phyloP scores from a whole-genome alignment of 2,329 filamentous ascomycete genomes.

The Trichoderma sp. region DNA sequence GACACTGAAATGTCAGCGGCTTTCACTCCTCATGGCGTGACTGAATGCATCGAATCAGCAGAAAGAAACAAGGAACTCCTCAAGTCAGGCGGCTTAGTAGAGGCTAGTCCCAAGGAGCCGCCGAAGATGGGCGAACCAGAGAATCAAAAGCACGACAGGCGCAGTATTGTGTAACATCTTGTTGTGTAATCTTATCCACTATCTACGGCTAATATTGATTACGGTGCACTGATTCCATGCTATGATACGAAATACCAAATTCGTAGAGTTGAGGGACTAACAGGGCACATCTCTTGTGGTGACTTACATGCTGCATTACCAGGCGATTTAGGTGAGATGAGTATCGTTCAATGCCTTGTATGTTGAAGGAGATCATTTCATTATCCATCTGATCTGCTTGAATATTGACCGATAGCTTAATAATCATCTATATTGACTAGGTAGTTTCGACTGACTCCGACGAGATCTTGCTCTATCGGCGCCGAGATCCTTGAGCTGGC shows the following conservation, averaged over 20 bases:
- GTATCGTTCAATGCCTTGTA: not conserved
- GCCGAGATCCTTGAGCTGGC: not conserved
- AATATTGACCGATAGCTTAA: not conserved
- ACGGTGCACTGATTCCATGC: not conserved
- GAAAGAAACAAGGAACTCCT: not conserved
- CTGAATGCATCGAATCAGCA: not conserved
- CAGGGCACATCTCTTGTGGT: not conserved
- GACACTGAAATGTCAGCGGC: conserved; percentile 3
- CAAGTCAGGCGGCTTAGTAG: not conserved
- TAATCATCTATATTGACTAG: not conserved
- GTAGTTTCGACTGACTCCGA: not conserved
- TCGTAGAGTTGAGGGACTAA: not conserved
- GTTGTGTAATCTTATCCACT: not conserved
- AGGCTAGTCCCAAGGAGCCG: not conserved
- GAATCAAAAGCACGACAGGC: not conserved
- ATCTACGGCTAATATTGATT: not conserved
- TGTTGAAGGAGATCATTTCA: not conserved
- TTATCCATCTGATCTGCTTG: not conserved
- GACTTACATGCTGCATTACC: not conserved
- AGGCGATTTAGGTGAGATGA: not conserved
- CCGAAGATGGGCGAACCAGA: not conserved
- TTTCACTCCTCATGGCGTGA: conserved; percentile 8
- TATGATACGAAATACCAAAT: not conserved
- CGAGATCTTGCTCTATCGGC: not conserved
- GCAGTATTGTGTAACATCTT: not conserved